These are phyloP conservation scores for Botryotinia calthae DNA, from an alignment of 2,329 filamentous ascomycete species.

Conservation along the genomic window DNA sequence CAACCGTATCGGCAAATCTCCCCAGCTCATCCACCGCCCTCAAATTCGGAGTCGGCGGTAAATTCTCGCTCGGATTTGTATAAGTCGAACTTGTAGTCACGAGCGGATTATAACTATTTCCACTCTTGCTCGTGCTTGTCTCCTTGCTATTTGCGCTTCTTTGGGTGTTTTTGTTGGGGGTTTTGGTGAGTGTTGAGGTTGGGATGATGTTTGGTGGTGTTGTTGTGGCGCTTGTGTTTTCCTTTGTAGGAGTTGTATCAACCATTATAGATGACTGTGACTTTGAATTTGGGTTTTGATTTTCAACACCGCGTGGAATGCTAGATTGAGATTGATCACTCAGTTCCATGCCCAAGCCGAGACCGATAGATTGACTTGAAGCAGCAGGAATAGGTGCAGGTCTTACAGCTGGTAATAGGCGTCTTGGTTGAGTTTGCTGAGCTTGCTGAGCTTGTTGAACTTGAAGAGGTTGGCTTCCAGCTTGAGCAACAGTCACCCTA, in stretches of 20 bases:
- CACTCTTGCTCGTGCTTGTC: neutral
- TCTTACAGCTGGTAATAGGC: neutral
- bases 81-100: neutral
- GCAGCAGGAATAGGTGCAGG: neutral
- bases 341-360: neutral
- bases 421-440: neutral
- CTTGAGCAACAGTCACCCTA: neutral
- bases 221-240: neutral
- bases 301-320: neutral
- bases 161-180: no score
- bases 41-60: neutral
- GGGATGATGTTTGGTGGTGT: neutral
- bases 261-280: no score
- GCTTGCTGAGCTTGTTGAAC: neutral
- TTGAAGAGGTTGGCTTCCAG: neutral
- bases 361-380: neutral
- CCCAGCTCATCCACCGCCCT: neutral
- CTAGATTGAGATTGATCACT: neutral
- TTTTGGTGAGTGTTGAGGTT: neutral
- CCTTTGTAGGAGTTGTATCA: neutral
- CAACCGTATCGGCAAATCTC: neutral
- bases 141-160: neutral
- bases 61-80: neutral
- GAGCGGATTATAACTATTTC: neutral
- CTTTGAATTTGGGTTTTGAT: neutral